Evolutionary conservation across 768 basidiomycete genomes (phyloP).

Genomic region (Boletus pseudo-olivaceus): DNA sequence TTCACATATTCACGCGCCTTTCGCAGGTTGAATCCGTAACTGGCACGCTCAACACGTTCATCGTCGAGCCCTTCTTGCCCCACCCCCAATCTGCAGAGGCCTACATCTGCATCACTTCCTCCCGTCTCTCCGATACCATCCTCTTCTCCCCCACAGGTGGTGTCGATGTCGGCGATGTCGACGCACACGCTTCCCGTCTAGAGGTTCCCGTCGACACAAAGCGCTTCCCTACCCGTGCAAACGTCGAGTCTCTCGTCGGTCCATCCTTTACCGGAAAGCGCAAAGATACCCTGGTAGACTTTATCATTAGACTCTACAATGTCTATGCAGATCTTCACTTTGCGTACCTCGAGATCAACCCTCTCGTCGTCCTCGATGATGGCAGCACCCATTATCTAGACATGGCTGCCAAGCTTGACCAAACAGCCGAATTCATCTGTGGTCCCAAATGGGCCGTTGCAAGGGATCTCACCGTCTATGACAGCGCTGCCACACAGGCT

Average conservation of each 20-base stretch:
- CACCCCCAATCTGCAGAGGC: slow-evolving; percentile 93
- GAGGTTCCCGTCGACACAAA: slow-evolving; percentile 64
- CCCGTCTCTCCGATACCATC: slow-evolving; percentile 90
- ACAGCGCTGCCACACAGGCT: slow-evolving; percentile 35
- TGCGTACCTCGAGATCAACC: slow-evolving; percentile 99
- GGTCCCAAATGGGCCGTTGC: slow-evolving; percentile 99
- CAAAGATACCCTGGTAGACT: slow-evolving; percentile 91
- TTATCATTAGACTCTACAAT: slow-evolving; percentile 90
- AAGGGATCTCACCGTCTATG: slow-evolving; percentile 79
- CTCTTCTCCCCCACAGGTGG: slow-evolving; percentile 99
- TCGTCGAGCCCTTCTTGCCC: slow-evolving; percentile 98
- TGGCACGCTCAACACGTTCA: slow-evolving; percentile 96
- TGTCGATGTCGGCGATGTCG: slow-evolving; percentile 98
- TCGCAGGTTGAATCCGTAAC: slow-evolving; percentile 84
- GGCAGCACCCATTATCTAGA: slow-evolving; percentile 89
- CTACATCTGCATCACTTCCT: slow-evolving; percentile 97
- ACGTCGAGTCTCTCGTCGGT: slow-evolving; percentile 73
- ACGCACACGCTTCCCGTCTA: slow-evolving; percentile 92
- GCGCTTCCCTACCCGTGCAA: slow-evolving; percentile 78
- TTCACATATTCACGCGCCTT: slow-evolving; percentile 15
- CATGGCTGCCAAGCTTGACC: slow-evolving; percentile 99
- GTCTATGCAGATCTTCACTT: slow-evolving; percentile 99
- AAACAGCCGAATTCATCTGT: slow-evolving; percentile 97
- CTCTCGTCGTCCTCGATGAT: slow-evolving; percentile 89
- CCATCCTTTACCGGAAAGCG: slow-evolving; percentile 77